Percentiles rank a stretch among this genome's conserved stretches.
phyloP scores from a whole-genome alignment of 2,329 filamentous ascomycete genomes.

The Botrytis aclada region DNA sequence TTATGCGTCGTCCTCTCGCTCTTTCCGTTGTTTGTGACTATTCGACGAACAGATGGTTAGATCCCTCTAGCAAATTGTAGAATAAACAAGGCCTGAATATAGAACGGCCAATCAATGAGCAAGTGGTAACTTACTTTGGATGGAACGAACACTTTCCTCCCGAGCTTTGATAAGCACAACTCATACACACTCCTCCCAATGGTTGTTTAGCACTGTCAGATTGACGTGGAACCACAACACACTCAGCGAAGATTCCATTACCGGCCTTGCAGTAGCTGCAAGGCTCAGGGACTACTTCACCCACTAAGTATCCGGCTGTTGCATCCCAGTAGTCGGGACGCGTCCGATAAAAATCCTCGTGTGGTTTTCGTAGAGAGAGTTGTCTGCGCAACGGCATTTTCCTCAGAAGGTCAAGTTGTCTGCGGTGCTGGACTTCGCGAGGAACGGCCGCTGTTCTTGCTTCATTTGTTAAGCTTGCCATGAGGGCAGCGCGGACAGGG shows the following conservation, averaged over 20 bases:
- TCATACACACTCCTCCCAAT: background rate
- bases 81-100: background rate
- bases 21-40: background rate
- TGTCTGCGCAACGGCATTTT: background rate
- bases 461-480: background rate
- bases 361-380: background rate
- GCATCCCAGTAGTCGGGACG: background rate
- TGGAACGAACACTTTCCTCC: background rate
- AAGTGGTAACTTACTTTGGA: too few species aligned
- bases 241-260: background rate
- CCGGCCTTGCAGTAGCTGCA: background rate
- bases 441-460: background rate
- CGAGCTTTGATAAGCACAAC: background rate
- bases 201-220: too few species aligned
- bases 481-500: background rate
- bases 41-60: background rate
- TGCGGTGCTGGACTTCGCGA: accelerated
- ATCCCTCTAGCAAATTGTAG: background rate
- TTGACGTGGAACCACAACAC: background rate
- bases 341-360: background rate
- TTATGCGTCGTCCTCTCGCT: background rate
- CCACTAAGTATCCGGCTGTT: background rate
- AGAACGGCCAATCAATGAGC: background rate
- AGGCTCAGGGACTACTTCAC: background rate
- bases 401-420: too few species aligned